phyloP scores from a whole-genome alignment of 2,329 filamentous ascomycete species.

The Diplodia intermedia region DNA sequence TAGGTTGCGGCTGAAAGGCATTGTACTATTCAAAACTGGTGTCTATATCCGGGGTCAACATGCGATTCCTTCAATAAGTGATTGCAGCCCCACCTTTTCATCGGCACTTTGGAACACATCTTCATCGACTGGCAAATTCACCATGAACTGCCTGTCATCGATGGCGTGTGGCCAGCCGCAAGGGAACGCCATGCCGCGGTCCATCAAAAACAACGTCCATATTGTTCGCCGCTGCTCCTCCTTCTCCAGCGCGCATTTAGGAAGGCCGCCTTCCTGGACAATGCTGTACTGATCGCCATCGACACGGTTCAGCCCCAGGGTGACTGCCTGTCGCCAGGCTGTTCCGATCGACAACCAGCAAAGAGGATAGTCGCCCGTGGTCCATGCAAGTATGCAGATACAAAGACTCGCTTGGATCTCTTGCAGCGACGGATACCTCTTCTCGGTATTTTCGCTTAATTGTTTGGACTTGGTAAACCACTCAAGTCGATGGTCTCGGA shows the following conservation, averaged over 20 bases:
- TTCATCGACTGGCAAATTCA: slow-evolving; percentile 42
- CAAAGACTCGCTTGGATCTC: slow-evolving; percentile 41
- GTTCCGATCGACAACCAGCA: slow-evolving; percentile 44
- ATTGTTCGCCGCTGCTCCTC: slow-evolving; percentile 43
- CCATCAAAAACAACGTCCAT: slow-evolving; percentile 44
- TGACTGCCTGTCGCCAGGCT: slow-evolving; percentile 44
- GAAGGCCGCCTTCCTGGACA: slow-evolving; percentile 19
- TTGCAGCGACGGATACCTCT: slow-evolving; percentile 38
- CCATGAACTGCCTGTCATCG: slow-evolving; percentile 42
- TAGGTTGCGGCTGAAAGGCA: slow-evolving; percentile 40
- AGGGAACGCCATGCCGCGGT: slow-evolving; percentile 41
- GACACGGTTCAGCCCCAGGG: slow-evolving; percentile 42
- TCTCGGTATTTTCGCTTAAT: slow-evolving; percentile 39
- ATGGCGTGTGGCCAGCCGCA: slow-evolving; percentile 42
- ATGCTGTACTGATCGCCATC: slow-evolving; percentile 34
- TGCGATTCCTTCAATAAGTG: too few relatives aligned
- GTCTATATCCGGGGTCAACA: neutral
- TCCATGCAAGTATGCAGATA: slow-evolving; percentile 39
- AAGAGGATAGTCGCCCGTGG: slow-evolving; percentile 41
- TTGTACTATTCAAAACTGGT: slow-evolving; percentile 12
- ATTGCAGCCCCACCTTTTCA: neutral
- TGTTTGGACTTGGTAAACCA: slow-evolving; percentile 45
- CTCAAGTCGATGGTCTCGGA: slow-evolving; percentile 36
- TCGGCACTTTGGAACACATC: slow-evolving; percentile 29
- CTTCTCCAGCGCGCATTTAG: slow-evolving; percentile 35